These are phyloP conservation scores for Neurospora sublineolata DNA, from an alignment of 495 filamentous ascomycete species.

Conservation along the genomic window DNA sequence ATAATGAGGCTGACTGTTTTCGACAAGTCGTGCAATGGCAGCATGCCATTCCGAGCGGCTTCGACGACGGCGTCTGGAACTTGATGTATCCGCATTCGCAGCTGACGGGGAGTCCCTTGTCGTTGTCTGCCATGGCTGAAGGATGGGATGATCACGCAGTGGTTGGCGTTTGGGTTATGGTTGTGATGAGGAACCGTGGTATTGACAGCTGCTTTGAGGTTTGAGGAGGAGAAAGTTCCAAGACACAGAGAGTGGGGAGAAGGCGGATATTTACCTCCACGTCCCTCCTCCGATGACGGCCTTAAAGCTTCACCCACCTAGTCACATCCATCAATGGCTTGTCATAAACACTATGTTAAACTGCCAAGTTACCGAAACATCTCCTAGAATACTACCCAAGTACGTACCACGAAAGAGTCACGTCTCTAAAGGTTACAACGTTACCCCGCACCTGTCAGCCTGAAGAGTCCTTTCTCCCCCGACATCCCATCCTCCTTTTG, in stretches of 20 bases:
- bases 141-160: not conserved
- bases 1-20: constrained; percentile 44
- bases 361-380: too few relatives aligned
- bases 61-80: constrained; percentile 32
- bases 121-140: not conserved
- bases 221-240: not conserved
- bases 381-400: too few relatives aligned
- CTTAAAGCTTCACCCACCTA: not conserved
- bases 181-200: not conserved
- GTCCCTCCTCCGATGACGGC: not conserved
- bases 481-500: not conserved
- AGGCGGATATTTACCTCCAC: not conserved
- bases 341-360: too few relatives aligned
- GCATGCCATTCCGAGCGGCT: constrained; percentile 32
- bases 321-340: not conserved
- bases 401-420: too few relatives aligned
- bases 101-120: constrained; percentile 17
- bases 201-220: not conserved
- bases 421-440: not conserved
- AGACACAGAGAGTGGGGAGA: not conserved
- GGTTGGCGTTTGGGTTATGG: not conserved
- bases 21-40: constrained; percentile 49
- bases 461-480: not conserved
- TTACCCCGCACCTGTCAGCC: not conserved
- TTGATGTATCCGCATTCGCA: constrained; percentile 42